Percentiles rank a stretch among this genome's conserved stretches.
Conservation (phyloP, 768 basidiomycete genomes). For the Boletus fagicola region DNA sequence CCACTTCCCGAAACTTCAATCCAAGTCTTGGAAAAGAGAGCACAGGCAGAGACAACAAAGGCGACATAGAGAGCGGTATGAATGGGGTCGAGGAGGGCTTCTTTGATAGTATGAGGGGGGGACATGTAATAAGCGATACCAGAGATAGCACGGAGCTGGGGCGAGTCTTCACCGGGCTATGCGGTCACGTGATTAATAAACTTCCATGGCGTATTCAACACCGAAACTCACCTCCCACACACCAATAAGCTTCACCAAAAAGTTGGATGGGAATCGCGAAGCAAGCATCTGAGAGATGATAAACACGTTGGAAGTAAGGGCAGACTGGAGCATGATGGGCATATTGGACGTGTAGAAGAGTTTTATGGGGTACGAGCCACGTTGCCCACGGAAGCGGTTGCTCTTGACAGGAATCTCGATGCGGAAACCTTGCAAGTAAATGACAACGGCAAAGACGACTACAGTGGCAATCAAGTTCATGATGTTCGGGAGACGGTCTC, state of each 20-base stretch:
- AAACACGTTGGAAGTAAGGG: constrained; percentile 91
- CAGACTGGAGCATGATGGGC: constrained; percentile 99
- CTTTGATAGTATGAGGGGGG: constrained; percentile 89
- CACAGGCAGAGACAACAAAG: constrained; percentile 93
- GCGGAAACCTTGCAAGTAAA: constrained; percentile 98
- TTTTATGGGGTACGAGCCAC: constrained; percentile 94
- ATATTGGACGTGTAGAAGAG: constrained; percentile 99
- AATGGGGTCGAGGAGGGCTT: constrained; percentile 87
- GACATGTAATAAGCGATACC: constrained; percentile 99
- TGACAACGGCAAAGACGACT: constrained; percentile 89
- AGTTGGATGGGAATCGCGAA: constrained; percentile 84
- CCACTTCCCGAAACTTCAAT: constrained; percentile 97
- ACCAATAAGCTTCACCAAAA: constrained; percentile 87
- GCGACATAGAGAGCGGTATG: constrained; percentile 88
- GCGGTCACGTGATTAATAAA: constrained; percentile 7
- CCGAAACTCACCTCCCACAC: constrained; percentile 86
- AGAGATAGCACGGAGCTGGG: constrained; percentile 85
- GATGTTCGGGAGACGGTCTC: constrained; percentile 93
- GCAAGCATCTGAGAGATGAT: constrained; percentile 96
- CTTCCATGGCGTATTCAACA: neutral
- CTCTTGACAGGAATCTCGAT: constrained; percentile 98
- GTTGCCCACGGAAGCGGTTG: constrained; percentile 94
- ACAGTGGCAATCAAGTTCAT: constrained; percentile 96
- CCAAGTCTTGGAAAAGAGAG: constrained; percentile 99
- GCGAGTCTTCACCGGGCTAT: constrained; percentile 90